Evolutionary conservation across 1,284 basidiomycete species (phyloP).

Genomic region (Mycocalia duriaeana): DNA sequence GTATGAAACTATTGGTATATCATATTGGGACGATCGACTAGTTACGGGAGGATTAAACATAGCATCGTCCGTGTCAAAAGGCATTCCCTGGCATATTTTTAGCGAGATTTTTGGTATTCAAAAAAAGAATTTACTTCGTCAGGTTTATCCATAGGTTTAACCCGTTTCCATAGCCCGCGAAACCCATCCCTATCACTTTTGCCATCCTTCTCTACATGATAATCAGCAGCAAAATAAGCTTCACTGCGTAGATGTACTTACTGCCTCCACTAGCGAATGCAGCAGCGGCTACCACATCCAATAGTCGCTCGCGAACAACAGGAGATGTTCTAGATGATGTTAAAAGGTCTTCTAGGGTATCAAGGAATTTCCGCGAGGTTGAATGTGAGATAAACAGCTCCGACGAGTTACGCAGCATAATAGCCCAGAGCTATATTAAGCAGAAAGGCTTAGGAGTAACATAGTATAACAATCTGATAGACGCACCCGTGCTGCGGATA

Average conservation of each 20-base stretch:
- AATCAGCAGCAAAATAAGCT: neutral
- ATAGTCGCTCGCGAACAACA: constrained; percentile 65
- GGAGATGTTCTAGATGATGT: constrained; percentile 56
- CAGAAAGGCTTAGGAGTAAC: neutral
- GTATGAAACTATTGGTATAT: constrained; percentile 24
- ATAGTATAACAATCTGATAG: neutral
- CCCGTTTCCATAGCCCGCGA: constrained; percentile 59
- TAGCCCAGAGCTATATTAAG: constrained; percentile 65
- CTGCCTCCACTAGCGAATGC: constrained; percentile 54
- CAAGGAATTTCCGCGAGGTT: constrained; percentile 70
- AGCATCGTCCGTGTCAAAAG: constrained; percentile 67
- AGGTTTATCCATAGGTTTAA: constrained; percentile 66
- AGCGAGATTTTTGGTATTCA: neutral
- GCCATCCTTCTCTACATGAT: constrained; percentile 19
- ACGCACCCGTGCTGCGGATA: constrained; percentile 66
- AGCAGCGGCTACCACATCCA: constrained; percentile 70
- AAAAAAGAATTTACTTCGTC: constrained; percentile 44
- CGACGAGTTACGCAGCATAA: constrained; percentile 72
- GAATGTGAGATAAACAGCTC: constrained; percentile 63
- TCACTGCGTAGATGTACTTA: constrained; percentile 26
- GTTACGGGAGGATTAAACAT: constrained; percentile 67
- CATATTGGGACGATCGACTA: constrained; percentile 23
- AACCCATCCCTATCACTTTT: constrained; percentile 46
- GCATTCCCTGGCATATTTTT: constrained; percentile 48
- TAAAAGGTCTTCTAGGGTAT: constrained; percentile 66